Evolutionary conservation across 2,329 filamentous ascomycete genomes (phyloP).

Genomic region (Sporothrix humicola): DNA sequence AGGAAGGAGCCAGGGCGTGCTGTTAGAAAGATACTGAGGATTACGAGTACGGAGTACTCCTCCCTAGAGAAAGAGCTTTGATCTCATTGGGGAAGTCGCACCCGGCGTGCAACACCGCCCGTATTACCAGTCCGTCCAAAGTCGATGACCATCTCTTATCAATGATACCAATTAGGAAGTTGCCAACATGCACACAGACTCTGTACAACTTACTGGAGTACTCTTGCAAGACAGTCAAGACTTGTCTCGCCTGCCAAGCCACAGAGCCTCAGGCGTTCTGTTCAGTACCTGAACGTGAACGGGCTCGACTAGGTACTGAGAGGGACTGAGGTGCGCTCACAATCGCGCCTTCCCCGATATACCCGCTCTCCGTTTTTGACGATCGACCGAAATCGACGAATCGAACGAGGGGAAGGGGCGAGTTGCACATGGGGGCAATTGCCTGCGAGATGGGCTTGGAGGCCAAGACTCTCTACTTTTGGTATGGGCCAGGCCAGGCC

Average conservation of each 20-base stretch:
- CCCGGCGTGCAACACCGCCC: neutral
- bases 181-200: neutral
- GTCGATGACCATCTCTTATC: slow-evolving; percentile 10
- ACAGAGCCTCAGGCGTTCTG: slow-evolving; percentile 12
- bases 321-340: neutral
- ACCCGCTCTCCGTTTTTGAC: neutral
- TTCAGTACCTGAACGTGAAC: too few species aligned
- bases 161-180: slow-evolving; percentile 22
- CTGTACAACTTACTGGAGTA: neutral
- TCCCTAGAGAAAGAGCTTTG: neutral
- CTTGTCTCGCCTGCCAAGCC: neutral
- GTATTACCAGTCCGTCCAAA: slow-evolving; percentile 8
- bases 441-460: neutral
- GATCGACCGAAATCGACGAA: slow-evolving; percentile 1
- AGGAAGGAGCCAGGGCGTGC: neutral
- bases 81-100: slow-evolving; percentile 10
- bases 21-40: neutral
- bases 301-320: too few species aligned
- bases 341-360: neutral
- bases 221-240: too few species aligned
- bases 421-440: neutral
- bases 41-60: neutral
- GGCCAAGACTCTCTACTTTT: neutral
- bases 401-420: slow-evolving; percentile 8
- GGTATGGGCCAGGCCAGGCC: neutral